phyloP scores from a whole-genome alignment of 805 yeast genomes.

The Cyberlindnera mycetangii region DNA sequence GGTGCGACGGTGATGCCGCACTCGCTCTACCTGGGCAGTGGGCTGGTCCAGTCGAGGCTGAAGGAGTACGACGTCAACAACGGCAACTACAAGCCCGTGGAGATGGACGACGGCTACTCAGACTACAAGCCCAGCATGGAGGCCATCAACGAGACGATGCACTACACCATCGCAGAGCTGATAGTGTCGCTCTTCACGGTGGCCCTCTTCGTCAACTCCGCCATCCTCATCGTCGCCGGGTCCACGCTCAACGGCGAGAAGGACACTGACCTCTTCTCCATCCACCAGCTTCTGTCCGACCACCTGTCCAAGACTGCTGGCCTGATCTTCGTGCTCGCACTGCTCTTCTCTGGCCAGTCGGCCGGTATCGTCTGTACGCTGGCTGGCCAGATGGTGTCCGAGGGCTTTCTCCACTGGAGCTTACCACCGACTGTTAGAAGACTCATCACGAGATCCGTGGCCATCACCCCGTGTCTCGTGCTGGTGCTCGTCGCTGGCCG shows the following conservation, averaged over 20 bases:
- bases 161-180: conserved; percentile 78
- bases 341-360: conserved; percentile 81
- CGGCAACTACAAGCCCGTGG: conserved; percentile 50
- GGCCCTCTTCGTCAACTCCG: conserved; percentile 86
- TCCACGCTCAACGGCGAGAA: conserved; percentile 62
- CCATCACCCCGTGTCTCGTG: conserved; percentile 81
- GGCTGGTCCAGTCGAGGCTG: conserved; percentile 82
- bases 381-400: conserved; percentile 93
- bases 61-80: conserved; percentile 70
- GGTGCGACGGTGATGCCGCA: conserved; percentile 98
- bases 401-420: conserved; percentile 82
- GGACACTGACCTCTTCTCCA: conserved; percentile 70
- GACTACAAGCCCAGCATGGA: conserved; percentile 74
- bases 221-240: conserved; percentile 90
- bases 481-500: conserved; percentile 76
- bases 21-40: conserved; percentile 81
- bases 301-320: conserved; percentile 78
- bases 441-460: conserved; percentile 75
- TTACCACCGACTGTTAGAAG: conserved; percentile 80
- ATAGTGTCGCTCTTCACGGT: conserved; percentile 82
- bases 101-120: conserved; percentile 32
- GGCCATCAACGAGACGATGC: conserved; percentile 79
- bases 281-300: conserved; percentile 60
- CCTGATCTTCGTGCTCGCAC: conserved; percentile 77
- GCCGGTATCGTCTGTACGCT: conserved; percentile 95